phyloP scores from a whole-genome alignment of 257 asterid species.

The Nicotiana paniculata region DNA sequence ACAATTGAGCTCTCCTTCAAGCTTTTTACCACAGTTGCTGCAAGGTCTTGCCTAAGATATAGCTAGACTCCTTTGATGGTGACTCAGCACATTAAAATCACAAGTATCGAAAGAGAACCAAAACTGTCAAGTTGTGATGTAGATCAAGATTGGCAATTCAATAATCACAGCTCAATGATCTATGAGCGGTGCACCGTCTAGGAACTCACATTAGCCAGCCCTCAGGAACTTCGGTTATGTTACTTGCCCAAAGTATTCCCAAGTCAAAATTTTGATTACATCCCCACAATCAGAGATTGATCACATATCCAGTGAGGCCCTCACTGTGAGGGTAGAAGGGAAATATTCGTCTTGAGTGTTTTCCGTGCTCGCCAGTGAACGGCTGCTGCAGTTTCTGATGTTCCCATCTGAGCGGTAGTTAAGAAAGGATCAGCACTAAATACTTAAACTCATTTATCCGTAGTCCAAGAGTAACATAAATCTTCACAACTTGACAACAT shows the following conservation, averaged over 20 bases:
- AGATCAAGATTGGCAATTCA: neutral
- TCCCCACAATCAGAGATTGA: neutral
- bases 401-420: constrained; percentile 59
- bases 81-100: neutral
- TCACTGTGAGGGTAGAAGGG: constrained; percentile 18
- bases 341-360: constrained; percentile 31
- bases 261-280: neutral
- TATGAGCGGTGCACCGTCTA: neutral
- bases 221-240: neutral
- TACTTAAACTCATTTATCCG: neutral
- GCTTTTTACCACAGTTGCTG: neutral
- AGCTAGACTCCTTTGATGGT: neutral
- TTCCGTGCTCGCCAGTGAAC: constrained; percentile 91
- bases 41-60: neutral
- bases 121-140: neutral
- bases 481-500: neutral
- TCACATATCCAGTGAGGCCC: neutral
- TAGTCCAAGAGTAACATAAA: neutral
- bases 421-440: constrained; percentile 1
- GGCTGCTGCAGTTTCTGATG: constrained; percentile 83
- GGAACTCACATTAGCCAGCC: neutral
- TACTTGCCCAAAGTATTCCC: neutral
- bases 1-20: neutral
- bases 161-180: neutral
- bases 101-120: neutral